These are phyloP conservation scores for Cystobasidium pallidum DNA, from an alignment of 1,284 basidiomycete species.

Conservation along the genomic window DNA sequence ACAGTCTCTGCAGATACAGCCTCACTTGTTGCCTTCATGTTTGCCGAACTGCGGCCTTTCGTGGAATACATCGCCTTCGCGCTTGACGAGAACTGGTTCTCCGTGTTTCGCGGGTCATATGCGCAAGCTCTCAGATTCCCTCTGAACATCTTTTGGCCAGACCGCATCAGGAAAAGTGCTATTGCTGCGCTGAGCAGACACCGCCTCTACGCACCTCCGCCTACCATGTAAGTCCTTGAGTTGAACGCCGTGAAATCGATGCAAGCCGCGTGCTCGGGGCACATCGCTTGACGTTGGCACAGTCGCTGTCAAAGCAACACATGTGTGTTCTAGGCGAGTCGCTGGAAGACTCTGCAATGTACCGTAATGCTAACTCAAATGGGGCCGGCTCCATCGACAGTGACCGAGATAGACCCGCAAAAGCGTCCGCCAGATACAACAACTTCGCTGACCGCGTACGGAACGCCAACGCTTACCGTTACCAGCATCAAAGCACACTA, in stretches of 20 bases:
- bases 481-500: not conserved
- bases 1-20: not conserved
- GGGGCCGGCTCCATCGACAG: too few species aligned
- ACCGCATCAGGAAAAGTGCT: not conserved
- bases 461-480: not conserved
- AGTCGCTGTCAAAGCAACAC: too few species aligned
- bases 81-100: not conserved
- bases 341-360: too few species aligned
- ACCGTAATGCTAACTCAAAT: too few species aligned
- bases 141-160: not conserved
- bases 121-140: not conserved
- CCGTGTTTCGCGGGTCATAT: not conserved
- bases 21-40: constrained; percentile 5
- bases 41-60: constrained; percentile 1
- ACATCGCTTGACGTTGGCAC: too few species aligned
- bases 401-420: too few species aligned
- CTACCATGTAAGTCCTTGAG: not conserved
- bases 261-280: too few species aligned
- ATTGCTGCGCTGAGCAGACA: not conserved
- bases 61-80: constrained; percentile 8
- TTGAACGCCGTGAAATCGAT: too few species aligned
- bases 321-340: too few species aligned
- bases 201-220: not conserved
- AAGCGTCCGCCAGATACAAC: too few species aligned
- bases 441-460: not conserved